Conservation (phyloP, 2,329 filamentous ascomycete genomes). For the Aureobasidium melanogenum region DNA sequence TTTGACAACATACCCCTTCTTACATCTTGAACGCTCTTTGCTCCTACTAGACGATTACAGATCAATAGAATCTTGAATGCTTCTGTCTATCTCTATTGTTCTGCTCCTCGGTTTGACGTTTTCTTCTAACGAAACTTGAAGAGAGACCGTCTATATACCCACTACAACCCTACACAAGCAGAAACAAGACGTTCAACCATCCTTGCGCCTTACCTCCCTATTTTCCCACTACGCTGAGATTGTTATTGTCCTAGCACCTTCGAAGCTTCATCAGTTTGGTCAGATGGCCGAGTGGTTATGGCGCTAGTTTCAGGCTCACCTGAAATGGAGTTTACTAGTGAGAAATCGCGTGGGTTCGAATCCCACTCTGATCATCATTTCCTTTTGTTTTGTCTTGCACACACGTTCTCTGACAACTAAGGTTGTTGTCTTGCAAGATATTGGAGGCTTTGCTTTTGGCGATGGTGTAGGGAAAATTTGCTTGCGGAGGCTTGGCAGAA, state of each 20-base stretch:
- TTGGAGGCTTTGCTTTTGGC: neutral
- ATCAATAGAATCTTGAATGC: neutral
- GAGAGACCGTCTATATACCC: too few species aligned
- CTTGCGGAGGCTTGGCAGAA: too few species aligned
- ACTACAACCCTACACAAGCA: too few species aligned
- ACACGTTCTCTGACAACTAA: neutral
- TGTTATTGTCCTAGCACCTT: neutral
- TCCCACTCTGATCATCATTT: conserved; percentile 2
- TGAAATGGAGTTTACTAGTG: conserved; percentile 8
- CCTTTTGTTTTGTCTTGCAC: too few species aligned
- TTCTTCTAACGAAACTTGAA: too few species aligned
- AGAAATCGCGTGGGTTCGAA: conserved; percentile 8
- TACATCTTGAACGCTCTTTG: neutral
- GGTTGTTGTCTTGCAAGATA: neutral
- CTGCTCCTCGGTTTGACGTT: too few species aligned
- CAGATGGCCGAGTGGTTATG: conserved; percentile 10
- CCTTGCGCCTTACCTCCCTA: too few species aligned
- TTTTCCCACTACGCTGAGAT: too few species aligned
- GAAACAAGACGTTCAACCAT: too few species aligned
- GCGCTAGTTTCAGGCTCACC: conserved; percentile 10
- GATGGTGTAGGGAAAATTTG: neutral
- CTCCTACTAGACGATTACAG: neutral
- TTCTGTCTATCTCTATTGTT: too few species aligned
- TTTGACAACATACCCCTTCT: neutral
- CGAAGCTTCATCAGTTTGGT: neutral